Conservation (phyloP, 148 eudicot species). For the Silene conica region DNA sequence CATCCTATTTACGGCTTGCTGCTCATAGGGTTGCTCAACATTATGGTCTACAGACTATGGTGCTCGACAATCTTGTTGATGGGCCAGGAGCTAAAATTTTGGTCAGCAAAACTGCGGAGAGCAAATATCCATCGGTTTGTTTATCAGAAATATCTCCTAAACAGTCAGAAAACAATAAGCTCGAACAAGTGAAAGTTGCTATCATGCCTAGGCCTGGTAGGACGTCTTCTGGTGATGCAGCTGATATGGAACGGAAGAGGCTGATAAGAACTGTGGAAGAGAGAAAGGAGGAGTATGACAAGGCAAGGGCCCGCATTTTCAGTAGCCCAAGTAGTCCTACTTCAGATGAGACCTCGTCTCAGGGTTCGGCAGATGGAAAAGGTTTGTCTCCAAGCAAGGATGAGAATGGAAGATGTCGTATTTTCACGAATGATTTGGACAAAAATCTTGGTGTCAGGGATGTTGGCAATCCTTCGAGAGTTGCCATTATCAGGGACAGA, state of each 20-base stretch:
- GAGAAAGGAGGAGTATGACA: slow-evolving; percentile 93
- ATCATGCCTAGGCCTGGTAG: slow-evolving; percentile 58
- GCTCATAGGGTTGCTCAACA: slow-evolving; percentile 98
- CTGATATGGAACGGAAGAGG: slow-evolving; percentile 46
- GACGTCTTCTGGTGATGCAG: slow-evolving; percentile 42
- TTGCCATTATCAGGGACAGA: slow-evolving; percentile 83
- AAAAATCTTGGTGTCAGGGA: slow-evolving; percentile 40
- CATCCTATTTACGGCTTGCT: slow-evolving; percentile 93
- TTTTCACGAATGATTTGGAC: slow-evolving; percentile 41
- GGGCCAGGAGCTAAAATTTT: slow-evolving; percentile 65
- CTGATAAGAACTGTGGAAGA: slow-evolving; percentile 70
- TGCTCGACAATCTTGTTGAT: slow-evolving; percentile 56
- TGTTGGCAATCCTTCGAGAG: slow-evolving; percentile 55
- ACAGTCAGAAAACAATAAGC: slow-evolving; percentile 53
- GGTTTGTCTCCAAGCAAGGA: slow-evolving; percentile 36
- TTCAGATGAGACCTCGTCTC: slow-evolving; percentile 40
- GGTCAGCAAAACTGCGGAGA: slow-evolving; percentile 63
- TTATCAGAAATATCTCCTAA: slow-evolving; percentile 76
- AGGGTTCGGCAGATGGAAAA: slow-evolving; percentile 34
- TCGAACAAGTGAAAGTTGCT: slow-evolving; percentile 61
- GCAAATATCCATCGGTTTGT: slow-evolving; percentile 58
- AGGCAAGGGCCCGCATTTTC: slow-evolving; percentile 91
- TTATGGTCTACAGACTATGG: slow-evolving; percentile 78
- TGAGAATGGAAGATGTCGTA: slow-evolving; percentile 47
- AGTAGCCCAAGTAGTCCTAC: slow-evolving; percentile 46